These are phyloP conservation scores for Pisolithus sp. DNA, from an alignment of 768 basidiomycete genomes.

Conservation along the genomic window DNA sequence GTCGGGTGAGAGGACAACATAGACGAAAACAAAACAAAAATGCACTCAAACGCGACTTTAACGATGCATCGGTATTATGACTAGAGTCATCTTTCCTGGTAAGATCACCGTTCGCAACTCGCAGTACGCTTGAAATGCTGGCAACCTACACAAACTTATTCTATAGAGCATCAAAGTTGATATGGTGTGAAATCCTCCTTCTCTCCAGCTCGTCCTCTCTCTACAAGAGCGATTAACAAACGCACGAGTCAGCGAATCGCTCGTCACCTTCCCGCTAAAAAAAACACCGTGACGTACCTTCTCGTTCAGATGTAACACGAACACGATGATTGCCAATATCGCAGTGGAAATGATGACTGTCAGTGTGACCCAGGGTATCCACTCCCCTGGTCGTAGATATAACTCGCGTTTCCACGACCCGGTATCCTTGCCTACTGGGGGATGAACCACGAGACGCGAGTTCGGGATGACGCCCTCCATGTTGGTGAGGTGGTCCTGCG, in stretches of 20 bases:
- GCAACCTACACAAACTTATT: no score
- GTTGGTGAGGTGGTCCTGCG: conserved; percentile 69
- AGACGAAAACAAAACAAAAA: no score
- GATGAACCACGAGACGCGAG: conserved; percentile 92
- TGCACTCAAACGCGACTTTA: no score
- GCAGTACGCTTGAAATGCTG: no score
- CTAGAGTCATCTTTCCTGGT: not conserved
- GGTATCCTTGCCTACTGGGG: conserved; percentile 49
- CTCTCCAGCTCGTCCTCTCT: conserved; percentile 92
- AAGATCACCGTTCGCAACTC: no score
- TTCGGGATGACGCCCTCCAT: conserved; percentile 98
- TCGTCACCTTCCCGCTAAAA: conserved; percentile 3
- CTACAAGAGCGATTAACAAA: conserved; percentile 33
- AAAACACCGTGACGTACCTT: conserved; percentile 51
- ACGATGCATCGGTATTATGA: not conserved
- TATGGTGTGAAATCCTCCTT: conserved; percentile 83
- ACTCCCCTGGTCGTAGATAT: conserved; percentile 89
- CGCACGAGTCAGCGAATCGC: not conserved
- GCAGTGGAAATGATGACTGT: conserved; percentile 71
- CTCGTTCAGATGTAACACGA: conserved; percentile 85
- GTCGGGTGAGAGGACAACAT: no score
- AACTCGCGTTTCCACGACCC: conserved; percentile 77
- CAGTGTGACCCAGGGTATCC: conserved; percentile 97
- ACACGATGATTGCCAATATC: conserved; percentile 73
- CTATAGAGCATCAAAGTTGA: conserved; percentile 94